Conservation (phyloP, 495 filamentous ascomycete species). For the Penicillium lagena region DNA sequence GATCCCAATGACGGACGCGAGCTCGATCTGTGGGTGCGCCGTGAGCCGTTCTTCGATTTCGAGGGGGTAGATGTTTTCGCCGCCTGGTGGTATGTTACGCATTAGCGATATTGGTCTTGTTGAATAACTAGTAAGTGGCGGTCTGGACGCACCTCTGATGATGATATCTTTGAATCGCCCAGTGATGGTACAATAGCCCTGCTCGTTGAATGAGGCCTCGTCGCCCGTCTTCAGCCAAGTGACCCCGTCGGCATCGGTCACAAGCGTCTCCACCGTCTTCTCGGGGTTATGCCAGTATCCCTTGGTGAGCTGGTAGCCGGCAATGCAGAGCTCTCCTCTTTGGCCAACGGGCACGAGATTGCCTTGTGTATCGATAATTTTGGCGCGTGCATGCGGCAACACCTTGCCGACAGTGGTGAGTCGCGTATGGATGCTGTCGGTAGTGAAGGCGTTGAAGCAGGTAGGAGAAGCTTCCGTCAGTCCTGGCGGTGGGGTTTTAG, state of each 20-base stretch:
- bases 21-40: slow-evolving; percentile 45
- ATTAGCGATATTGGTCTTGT: too few relatives aligned
- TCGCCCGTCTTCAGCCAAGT: slow-evolving; percentile 66
- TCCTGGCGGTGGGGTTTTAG: slow-evolving; percentile 16
- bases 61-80: slow-evolving; percentile 77
- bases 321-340: slow-evolving; percentile 60
- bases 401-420: slow-evolving; percentile 60
- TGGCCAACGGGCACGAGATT: slow-evolving; percentile 51
- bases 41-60: slow-evolving; percentile 66
- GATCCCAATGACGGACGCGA: slow-evolving; percentile 58
- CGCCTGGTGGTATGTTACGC: slow-evolving; percentile 22
- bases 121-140: background rate
- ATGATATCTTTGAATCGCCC: slow-evolving; percentile 81
- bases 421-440: slow-evolving; percentile 52
- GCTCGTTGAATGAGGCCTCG: slow-evolving; percentile 58
- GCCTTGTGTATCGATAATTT: slow-evolving; percentile 59
- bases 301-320: slow-evolving; percentile 60
- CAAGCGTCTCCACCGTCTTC: slow-evolving; percentile 59
- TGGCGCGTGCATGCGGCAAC: slow-evolving; percentile 61
- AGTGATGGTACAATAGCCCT: slow-evolving; percentile 60
- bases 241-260: slow-evolving; percentile 50
- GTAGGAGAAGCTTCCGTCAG: slow-evolving; percentile 68
- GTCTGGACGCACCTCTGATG: slow-evolving; percentile 52
- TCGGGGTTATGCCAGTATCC: slow-evolving; percentile 68
- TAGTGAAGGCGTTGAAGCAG: slow-evolving; percentile 64